Conservation (phyloP, 768 basidiomycete species). For the Calvatia gigantea region DNA sequence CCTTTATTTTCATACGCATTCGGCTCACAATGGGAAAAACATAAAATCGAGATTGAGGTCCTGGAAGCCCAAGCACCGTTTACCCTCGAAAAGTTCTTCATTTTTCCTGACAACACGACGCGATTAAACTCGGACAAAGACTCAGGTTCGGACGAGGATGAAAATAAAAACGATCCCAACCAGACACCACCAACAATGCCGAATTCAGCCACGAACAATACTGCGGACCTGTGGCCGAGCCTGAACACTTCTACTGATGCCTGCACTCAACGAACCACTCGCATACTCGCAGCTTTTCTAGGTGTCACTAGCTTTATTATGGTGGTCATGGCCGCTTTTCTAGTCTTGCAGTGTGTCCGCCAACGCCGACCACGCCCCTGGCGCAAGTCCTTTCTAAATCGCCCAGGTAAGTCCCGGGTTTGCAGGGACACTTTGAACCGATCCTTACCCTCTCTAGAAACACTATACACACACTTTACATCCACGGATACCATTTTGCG, state of each 20-base stretch:
- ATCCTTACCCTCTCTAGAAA: slow-evolving; percentile 19
- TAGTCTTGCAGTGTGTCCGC: not conserved
- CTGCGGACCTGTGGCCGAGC: not conserved
- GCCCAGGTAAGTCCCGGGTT: slow-evolving; percentile 25
- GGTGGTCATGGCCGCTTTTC: not conserved
- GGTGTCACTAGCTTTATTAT: slow-evolving; percentile 12
- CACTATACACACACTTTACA: slow-evolving; percentile 32
- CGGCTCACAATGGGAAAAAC: slow-evolving; percentile 22
- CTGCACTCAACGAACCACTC: not conserved
- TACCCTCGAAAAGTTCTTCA: slow-evolving; percentile 36
- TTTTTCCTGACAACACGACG: slow-evolving; percentile 23
- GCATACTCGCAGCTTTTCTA: slow-evolving; percentile 11
- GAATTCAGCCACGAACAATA: slow-evolving; percentile 13
- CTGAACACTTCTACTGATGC: not conserved
- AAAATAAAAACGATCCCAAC: not conserved
- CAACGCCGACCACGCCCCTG: slow-evolving; percentile 1
- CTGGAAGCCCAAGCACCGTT: slow-evolving; percentile 32
- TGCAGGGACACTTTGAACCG: no score
- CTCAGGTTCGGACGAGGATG: not conserved
- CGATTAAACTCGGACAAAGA: not conserved
- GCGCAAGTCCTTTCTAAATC: slow-evolving; percentile 6
- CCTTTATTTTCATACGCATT: slow-evolving; percentile 35
- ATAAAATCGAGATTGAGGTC: slow-evolving; percentile 37
- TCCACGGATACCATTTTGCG: slow-evolving; percentile 32
- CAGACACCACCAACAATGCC: not conserved